Conservation (phyloP, 805 yeast species). For the Saturnispora ahearnii region DNA sequence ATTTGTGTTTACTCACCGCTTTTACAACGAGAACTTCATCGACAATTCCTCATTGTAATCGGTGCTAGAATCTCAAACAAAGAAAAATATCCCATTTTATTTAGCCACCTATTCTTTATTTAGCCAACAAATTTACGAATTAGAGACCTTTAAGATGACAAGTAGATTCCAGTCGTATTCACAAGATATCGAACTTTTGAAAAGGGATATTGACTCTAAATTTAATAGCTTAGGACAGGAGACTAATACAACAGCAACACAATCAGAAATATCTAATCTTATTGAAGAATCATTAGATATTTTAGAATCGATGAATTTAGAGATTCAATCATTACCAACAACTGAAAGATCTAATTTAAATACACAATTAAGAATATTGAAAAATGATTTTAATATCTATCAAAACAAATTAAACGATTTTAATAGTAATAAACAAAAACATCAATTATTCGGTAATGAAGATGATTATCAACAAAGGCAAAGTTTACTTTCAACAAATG, state of each 20-base stretch:
- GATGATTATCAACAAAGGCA: slow-evolving; percentile 56
- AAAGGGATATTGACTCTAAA: slow-evolving; percentile 2
- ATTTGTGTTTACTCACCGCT: no score
- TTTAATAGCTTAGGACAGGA: background rate
- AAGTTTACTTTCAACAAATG: slow-evolving; percentile 66
- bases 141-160: background rate
- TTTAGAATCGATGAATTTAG: slow-evolving; percentile 80
- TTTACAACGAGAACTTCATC: background rate
- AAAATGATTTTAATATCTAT: slow-evolving; percentile 45
- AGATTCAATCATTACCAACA: slow-evolving; percentile 78
- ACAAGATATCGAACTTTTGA: slow-evolving; percentile 5
- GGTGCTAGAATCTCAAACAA: background rate
- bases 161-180: slow-evolving; percentile 4
- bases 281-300: slow-evolving; percentile 77
- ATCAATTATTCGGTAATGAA: slow-evolving; percentile 47
- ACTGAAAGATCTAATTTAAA: slow-evolving; percentile 61
- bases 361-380: slow-evolving; percentile 66
- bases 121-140: background rate
- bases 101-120: background rate
- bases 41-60: background rate
- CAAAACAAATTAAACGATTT: slow-evolving; percentile 47
- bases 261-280: background rate
- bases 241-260: background rate
- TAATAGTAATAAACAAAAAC: slow-evolving; percentile 64
- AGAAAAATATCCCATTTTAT: background rate